Evolutionary conservation across 2,329 filamentous ascomycete genomes (phyloP).

Genomic region (Torrubiella hemipterigena): DNA sequence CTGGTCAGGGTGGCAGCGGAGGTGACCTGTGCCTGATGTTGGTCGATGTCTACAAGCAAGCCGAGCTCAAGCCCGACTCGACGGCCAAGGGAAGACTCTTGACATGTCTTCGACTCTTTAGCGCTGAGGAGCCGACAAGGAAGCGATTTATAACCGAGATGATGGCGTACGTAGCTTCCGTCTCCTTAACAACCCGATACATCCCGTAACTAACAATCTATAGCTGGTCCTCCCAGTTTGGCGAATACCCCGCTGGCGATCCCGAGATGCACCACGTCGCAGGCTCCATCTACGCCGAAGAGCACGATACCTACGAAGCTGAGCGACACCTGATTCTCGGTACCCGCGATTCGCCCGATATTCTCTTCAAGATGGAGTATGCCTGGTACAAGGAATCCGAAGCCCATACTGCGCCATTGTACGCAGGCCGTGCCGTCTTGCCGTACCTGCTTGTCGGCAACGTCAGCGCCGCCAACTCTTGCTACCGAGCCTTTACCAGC

Average conservation of each 20-base stretch:
- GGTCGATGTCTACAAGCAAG: conserved; percentile 84
- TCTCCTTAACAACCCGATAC: too few species aligned
- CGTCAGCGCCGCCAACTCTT: conserved; percentile 74
- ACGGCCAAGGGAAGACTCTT: conserved; percentile 63
- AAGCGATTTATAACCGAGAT: conserved; percentile 88
- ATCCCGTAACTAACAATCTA: conserved; percentile 3
- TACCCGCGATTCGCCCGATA: conserved; percentile 74
- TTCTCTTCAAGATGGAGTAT: conserved; percentile 76
- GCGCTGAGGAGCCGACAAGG: conserved; percentile 71
- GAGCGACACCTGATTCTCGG: conserved; percentile 83
- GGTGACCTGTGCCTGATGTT: conserved; percentile 82
- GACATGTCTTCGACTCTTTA: conserved; percentile 69
- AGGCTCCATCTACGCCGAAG: conserved; percentile 80
- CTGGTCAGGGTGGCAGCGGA: conserved; percentile 86
- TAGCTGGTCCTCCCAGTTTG: conserved; percentile 72
- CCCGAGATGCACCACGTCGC: conserved; percentile 89
- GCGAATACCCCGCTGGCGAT: conserved; percentile 82
- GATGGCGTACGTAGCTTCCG: conserved; percentile 45
- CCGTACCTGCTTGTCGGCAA: conserved; percentile 89
- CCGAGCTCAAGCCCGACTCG: conserved; percentile 66
- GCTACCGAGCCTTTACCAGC: conserved; percentile 52
- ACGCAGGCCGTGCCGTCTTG: conserved; percentile 75
- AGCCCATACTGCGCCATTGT: conserved; percentile 74
- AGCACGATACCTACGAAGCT: conserved; percentile 85
- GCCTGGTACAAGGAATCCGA: conserved; percentile 88